phyloP scores from a whole-genome alignment of 2,329 filamentous ascomycete species.

The Cercospora sojina region DNA sequence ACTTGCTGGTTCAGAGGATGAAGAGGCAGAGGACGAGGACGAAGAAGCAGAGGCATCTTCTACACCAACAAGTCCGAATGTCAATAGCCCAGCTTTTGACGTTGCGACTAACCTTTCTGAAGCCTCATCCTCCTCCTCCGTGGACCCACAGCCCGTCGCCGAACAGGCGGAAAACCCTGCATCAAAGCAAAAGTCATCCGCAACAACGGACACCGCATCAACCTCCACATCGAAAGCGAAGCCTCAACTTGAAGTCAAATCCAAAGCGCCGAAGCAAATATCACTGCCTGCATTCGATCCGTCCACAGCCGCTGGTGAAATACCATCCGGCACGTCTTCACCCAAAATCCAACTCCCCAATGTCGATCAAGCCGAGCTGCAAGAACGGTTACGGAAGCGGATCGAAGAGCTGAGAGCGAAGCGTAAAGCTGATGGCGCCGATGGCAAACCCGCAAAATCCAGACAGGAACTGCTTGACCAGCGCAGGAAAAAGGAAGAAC shows the following conservation, averaged over 20 bases:
- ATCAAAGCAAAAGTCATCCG: conserved; percentile 15
- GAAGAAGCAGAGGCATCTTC: conserved; percentile 37
- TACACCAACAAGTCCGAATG: conserved; percentile 38
- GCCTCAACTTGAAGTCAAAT: conserved; percentile 25
- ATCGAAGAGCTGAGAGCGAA: conserved; percentile 82
- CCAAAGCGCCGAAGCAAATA: conserved; percentile 35
- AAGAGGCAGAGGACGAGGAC: conserved; percentile 31
- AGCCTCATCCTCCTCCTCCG: conserved; percentile 50
- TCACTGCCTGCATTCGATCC: conserved; percentile 20
- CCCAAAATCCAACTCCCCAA: conserved; percentile 49
- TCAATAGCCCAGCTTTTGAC: conserved; percentile 44
- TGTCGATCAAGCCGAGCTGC: conserved; percentile 70
- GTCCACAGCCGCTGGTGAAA: conserved; percentile 16
- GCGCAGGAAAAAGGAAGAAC: conserved; percentile 80
- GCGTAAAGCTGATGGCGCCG: conserved; percentile 80
- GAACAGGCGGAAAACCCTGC: conserved; percentile 21
- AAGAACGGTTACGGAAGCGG: conserved; percentile 74
- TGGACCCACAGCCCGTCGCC: conserved; percentile 39
- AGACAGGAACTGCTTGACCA: conserved; percentile 90
- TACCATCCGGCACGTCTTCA: conserved; percentile 34
- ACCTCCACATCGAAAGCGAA: conserved; percentile 15
- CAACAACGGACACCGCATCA: conserved; percentile 7
- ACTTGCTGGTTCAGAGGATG: conserved; percentile 27
- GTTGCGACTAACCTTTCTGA: conserved; percentile 41
- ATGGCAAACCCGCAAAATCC: conserved; percentile 79